Percentiles rank a stretch among this genome's conserved stretches.
phyloP scores from a whole-genome alignment of 2,329 filamentous ascomycete genomes.

The Pseudocercospora fijiensis region DNA sequence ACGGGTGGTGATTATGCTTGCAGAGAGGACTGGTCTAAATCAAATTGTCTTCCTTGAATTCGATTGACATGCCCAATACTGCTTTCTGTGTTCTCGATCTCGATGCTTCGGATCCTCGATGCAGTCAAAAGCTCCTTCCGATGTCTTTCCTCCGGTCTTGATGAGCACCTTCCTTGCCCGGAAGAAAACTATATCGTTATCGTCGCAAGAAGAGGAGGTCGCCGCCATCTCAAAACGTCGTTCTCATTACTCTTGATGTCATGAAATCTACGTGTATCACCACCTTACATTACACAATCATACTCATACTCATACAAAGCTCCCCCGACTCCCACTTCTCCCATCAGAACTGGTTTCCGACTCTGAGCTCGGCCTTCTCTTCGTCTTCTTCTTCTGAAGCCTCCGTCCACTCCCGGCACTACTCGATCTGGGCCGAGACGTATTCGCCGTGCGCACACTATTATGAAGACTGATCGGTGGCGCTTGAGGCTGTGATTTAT shows the following conservation, averaged over 20 bases:
- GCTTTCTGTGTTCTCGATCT: not conserved
- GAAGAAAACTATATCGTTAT: not conserved
- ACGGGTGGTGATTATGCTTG: not conserved
- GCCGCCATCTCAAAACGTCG: not conserved
- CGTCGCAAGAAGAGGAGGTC: not conserved
- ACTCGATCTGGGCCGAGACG: constrained; percentile 22
- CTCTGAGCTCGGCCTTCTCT: constrained; percentile 31
- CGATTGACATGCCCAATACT: not conserved
- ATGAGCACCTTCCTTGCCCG: not conserved
- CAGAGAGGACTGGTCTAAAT: not conserved
- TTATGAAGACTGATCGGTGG: constrained; percentile 37
- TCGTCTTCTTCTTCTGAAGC: constrained; percentile 40
- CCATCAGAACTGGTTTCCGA: constrained; percentile 17
- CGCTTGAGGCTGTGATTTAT: constrained; percentile 11
- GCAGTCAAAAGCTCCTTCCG: not conserved
- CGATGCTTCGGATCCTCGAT: not conserved
- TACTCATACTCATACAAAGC: constrained; percentile 9
- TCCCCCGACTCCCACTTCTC: constrained; percentile 10
- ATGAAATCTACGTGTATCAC: not conserved
- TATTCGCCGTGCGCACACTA: not conserved
- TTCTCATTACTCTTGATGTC: constrained; percentile 1
- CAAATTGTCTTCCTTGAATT: not conserved
- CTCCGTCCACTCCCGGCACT: constrained; percentile 30
- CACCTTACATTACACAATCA: not conserved
- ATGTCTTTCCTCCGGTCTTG: not conserved